Conservation (phyloP, 202 grass and related monocot species). For the Zizania palustris region DNA sequence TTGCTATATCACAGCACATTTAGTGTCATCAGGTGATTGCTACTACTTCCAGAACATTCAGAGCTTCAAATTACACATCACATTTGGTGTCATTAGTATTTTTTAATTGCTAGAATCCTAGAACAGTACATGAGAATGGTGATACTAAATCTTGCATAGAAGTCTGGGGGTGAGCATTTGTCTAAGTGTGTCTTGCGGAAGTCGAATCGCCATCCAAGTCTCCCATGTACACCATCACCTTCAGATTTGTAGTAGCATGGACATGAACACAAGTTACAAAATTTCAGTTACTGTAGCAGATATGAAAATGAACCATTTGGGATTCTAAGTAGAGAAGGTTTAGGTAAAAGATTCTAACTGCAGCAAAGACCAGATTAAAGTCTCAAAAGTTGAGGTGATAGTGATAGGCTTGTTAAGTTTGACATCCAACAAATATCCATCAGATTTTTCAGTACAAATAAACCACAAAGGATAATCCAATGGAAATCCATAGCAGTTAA, state of each 20-base stretch:
- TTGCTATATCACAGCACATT: no score
- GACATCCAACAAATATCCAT: no score
- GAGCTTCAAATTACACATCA: background rate
- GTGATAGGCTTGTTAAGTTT: no score
- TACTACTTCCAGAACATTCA: background rate
- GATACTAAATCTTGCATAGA: constrained; percentile 61
- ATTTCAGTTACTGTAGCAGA: background rate
- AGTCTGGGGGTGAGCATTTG: constrained; percentile 76
- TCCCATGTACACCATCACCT: constrained; percentile 83
- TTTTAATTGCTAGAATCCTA: no score
- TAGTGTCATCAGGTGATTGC: no score
- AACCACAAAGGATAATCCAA: no score
- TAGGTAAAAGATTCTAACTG: no score
- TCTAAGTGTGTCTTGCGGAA: constrained; percentile 71
- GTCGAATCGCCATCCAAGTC: constrained; percentile 87
- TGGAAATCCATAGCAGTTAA: no score
- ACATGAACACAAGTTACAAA: constrained; percentile 10
- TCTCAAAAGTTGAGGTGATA: no score
- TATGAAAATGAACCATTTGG: background rate
- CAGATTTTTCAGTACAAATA: no score
- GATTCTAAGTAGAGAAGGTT: background rate
- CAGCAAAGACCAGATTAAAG: no score
- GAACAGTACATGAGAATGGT: background rate
- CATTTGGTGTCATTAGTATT: background rate
- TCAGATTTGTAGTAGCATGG: constrained; percentile 27